Evolutionary conservation across 352 stramenopile species (phyloP), one percentile per base, ranked within the genome.

Genomic region (Globisporangium camurandrum): DNA sequence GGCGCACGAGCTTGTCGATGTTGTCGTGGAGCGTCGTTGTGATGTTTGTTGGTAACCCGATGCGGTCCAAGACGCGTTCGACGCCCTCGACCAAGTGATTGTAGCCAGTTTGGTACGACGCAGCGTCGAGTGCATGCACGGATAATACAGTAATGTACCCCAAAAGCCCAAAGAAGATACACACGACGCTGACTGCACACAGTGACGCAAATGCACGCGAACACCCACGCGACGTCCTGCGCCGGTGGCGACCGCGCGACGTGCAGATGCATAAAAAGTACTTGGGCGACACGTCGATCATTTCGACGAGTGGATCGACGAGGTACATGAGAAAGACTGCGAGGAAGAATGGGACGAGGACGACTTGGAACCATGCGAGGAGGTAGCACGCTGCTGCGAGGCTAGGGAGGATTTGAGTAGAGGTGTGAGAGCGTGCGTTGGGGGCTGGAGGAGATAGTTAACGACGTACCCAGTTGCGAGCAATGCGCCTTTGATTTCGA

Each of bases 21-120:
- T 94, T 94, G 64, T 94, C 83, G 53, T 94, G 83, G 47, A 94
- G 69, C 49, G 83, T 94, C 50, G 81, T 92, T 8, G 83, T 94
- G 56, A 94, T 94, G 59, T 92, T 94, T 41, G 87, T 71, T 7
- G 83, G 80, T 23, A 94, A 55, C 28, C 83, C 83, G 44, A 94
- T 83, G 54, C 87, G 78, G 5, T 67, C 65, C 10, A 85, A 61
- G 19, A 94, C 54, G 22, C 63, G 54, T 54, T 94, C 83, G 23
- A 94, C 67, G 26, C 62, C 59, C 19, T 75, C 63, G 3, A 91
- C 67, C 31, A 94, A 54, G 49, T 81, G 52, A 46, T 76, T 92
- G 61, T 94, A 94, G 22, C 83, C 83, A 3, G 75, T 74, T 57
- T 94, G 83, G 64, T 94, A 94, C 27, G 77, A 67, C 22, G 69